phyloP scores from a whole-genome alignment of 2,329 filamentous ascomycete species.

The Ilyonectria sp. region DNA sequence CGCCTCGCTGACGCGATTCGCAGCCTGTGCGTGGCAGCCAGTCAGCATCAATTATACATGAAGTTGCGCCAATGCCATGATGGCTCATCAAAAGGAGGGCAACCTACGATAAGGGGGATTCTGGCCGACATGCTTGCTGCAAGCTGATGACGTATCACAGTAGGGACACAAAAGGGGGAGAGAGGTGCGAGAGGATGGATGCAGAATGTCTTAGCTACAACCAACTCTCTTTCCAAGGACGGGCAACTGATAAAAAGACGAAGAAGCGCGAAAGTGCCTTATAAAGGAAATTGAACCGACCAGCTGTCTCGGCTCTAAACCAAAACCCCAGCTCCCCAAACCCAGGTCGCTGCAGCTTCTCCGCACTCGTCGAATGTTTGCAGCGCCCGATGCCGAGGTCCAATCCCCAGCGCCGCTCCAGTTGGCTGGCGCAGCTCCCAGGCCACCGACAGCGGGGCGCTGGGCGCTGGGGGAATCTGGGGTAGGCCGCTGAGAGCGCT shows the following conservation, averaged over 20 bases:
- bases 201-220: background rate
- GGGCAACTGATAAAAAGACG: background rate
- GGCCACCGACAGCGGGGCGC: background rate
- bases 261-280: background rate
- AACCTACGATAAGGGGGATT: conserved; percentile 54
- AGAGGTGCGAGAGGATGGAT: background rate
- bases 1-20: conserved; percentile 81
- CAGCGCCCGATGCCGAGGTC: conserved; percentile 43
- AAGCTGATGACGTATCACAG: conserved; percentile 25
- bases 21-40: conserved; percentile 53
- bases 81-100: background rate
- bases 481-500: conserved; percentile 33
- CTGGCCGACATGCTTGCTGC: conserved; percentile 49
- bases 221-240: background rate
- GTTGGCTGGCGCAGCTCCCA: background rate
- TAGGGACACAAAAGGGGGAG: background rate
- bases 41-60: background rate
- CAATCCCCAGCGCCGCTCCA: conserved; percentile 8
- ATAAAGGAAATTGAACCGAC: background rate
- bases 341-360: conserved; percentile 36
- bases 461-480: conserved; percentile 39
- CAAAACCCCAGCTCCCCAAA: conserved; percentile 1
- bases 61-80: background rate
- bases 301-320: background rate
- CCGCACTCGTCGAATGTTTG: conserved; percentile 47